Conservation (phyloP, 1,284 basidiomycete species). For the Sporisorium graminicola region DNA sequence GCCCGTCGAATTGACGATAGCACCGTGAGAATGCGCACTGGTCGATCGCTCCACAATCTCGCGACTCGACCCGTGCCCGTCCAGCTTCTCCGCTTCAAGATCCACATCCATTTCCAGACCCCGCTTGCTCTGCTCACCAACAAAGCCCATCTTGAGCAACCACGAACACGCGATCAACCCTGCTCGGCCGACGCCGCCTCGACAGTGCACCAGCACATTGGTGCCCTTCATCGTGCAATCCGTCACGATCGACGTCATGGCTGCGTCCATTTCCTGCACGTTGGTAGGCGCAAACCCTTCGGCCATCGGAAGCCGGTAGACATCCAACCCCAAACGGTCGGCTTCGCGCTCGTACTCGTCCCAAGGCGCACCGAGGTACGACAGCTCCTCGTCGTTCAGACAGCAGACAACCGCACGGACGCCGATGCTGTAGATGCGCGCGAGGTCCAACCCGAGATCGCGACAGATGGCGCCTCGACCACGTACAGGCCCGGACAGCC, state of each 20-base stretch:
- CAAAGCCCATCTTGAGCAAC: constrained; percentile 89
- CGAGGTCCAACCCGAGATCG: constrained; percentile 82
- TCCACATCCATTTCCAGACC: not conserved
- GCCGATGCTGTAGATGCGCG: constrained; percentile 80
- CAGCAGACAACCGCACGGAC: constrained; percentile 88
- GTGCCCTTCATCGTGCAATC: constrained; percentile 82
- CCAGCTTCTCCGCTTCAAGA: not conserved
- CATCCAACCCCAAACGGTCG: constrained; percentile 78
- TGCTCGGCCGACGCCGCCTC: constrained; percentile 93
- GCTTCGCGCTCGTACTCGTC: constrained; percentile 79
- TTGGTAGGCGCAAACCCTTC: constrained; percentile 89
- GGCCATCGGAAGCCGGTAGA: constrained; percentile 84
- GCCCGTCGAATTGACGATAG: not conserved
- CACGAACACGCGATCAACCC: constrained; percentile 92
- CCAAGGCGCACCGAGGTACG: constrained; percentile 86
- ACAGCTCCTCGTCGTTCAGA: constrained; percentile 86
- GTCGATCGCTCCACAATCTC: constrained; percentile 25
- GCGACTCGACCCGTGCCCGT: constrained; percentile 1
- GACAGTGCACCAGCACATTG: constrained; percentile 87
- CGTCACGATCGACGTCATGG: constrained; percentile 79
- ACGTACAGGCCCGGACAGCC: constrained; percentile 82
- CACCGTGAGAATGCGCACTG: constrained; percentile 6
- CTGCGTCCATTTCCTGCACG: constrained; percentile 82
- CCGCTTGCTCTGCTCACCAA: constrained; percentile 42
- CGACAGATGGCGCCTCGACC: constrained; percentile 87